phyloP scores from a whole-genome alignment of 352 stramenopile genomes.

The Pythium myriotylum region DNA sequence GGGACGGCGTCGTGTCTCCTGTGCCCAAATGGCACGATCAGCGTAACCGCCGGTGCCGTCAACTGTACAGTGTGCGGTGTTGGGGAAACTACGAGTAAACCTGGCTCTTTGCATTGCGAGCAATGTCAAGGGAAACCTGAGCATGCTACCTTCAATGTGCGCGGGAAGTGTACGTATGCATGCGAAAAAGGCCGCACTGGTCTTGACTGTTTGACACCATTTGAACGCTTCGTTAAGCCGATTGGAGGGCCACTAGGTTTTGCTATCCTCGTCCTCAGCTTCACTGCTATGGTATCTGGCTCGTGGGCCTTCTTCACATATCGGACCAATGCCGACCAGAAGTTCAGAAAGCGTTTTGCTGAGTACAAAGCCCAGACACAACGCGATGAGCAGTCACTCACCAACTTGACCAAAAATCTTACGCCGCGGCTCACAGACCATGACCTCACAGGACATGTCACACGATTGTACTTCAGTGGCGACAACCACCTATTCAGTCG shows the following conservation, averaged over 20 bases:
- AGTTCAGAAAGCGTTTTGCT: conserved; percentile 52
- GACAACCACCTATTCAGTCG: conserved; percentile 70
- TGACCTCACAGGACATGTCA: conserved; percentile 69
- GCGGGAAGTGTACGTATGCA: conserved; percentile 78
- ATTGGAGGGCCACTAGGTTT: conserved; percentile 81
- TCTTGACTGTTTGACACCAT: conserved; percentile 81
- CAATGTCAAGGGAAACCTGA: conserved; percentile 62
- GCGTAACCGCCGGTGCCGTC: conserved; percentile 40
- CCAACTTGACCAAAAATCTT: conserved; percentile 69
- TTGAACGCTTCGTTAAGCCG: conserved; percentile 79
- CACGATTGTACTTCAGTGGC: conserved; percentile 72
- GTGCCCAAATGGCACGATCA: conserved; percentile 68
- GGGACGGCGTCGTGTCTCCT: conserved; percentile 52
- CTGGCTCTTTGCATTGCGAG: conserved; percentile 49
- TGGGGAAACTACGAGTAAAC: conserved; percentile 64
- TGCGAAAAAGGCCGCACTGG: conserved; percentile 81
- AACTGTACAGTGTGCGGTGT: conserved; percentile 80
- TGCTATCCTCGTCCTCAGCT: conserved; percentile 62
- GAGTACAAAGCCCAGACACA: conserved; percentile 77
- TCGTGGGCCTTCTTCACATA: conserved; percentile 77
- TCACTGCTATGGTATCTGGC: conserved; percentile 56
- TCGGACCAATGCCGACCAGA: conserved; percentile 40
- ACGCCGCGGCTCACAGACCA: conserved; percentile 79
- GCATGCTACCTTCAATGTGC: conserved; percentile 78
- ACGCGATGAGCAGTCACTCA: conserved; percentile 72